These are phyloP conservation scores for Neurospora cerealis DNA, from an alignment of 495 filamentous ascomycete genomes.

Conservation along the genomic window DNA sequence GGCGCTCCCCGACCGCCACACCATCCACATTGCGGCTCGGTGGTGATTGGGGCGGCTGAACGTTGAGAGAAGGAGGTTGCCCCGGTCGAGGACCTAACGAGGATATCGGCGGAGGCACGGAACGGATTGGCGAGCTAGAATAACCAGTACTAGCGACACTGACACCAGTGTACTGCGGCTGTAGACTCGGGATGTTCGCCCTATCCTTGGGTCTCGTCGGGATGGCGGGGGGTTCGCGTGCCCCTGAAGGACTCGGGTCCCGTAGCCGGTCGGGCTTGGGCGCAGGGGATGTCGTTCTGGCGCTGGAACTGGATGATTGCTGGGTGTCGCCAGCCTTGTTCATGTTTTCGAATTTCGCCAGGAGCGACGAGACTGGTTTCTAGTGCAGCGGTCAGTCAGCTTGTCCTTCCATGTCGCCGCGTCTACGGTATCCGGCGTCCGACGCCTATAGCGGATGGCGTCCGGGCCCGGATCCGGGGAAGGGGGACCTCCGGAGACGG, in stretches of 20 bases:
- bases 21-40: constrained; percentile 37
- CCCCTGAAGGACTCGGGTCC: constrained; percentile 39
- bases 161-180: constrained; percentile 11
- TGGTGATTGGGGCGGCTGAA: constrained; percentile 70
- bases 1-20: constrained; percentile 26
- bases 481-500: not conserved
- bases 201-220: constrained; percentile 36
- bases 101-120: constrained; percentile 23
- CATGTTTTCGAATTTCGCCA: constrained; percentile 88
- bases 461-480: not conserved
- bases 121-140: constrained; percentile 19
- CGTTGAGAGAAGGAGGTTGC: constrained; percentile 55
- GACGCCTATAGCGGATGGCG: not conserved
- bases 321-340: constrained; percentile 41
- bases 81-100: constrained; percentile 36
- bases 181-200: constrained; percentile 13
- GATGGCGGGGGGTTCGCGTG: constrained; percentile 40
- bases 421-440: not conserved
- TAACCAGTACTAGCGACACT: constrained; percentile 1
- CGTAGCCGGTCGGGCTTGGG: constrained; percentile 30
- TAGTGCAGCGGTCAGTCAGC: constrained; percentile 21
- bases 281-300: constrained; percentile 27
- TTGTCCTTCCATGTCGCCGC: not conserved
- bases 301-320: not conserved
- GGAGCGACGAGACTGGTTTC: constrained; percentile 82